These are phyloP conservation scores for Bruguiera gymnorhiza DNA, from an alignment of 345 rosid genomes.

Conservation along the genomic window DNA sequence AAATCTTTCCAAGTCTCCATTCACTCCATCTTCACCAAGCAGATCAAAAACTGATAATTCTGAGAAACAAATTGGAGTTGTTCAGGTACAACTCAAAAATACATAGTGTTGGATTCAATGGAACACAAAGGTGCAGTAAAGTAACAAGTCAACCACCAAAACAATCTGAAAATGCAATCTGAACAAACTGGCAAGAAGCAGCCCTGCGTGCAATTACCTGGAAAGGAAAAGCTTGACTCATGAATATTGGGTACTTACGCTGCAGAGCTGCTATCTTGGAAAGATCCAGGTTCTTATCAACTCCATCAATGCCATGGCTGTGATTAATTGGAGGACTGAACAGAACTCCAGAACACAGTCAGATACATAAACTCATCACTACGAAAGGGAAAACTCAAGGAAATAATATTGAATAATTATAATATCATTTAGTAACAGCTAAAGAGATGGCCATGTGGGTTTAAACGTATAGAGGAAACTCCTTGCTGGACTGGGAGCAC, in stretches of 20 bases:
- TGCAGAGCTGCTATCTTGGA: constrained; percentile 35
- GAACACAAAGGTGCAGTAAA: background rate
- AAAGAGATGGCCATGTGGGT: background rate
- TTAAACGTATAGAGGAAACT: background rate
- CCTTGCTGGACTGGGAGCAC: background rate
- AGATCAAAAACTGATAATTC: constrained; percentile 69
- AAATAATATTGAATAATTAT: background rate
- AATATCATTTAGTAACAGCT: background rate
- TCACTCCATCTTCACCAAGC: constrained; percentile 60
- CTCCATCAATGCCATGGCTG: constrained; percentile 23
- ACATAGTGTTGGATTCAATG: too few species aligned
- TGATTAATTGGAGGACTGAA: constrained; percentile 25
- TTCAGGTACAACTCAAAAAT: background rate
- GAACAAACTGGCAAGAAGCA: constrained; percentile 11
- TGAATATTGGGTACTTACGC: constrained; percentile 32
- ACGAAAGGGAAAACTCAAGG: constrained; percentile 5
- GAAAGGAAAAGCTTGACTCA: constrained; percentile 15
- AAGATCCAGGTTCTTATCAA: constrained; percentile 22
- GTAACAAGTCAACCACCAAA: background rate
- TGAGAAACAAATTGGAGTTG: constrained; percentile 28
- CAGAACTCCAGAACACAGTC: constrained; percentile 26
- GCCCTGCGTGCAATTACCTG: constrained; percentile 11
- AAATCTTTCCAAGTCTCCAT: constrained; percentile 30
- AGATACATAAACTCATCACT: constrained; percentile 17
- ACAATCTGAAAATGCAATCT: background rate